Conservation (phyloP, 768 basidiomycete genomes). For the Lactarius hengduanensis region DNA sequence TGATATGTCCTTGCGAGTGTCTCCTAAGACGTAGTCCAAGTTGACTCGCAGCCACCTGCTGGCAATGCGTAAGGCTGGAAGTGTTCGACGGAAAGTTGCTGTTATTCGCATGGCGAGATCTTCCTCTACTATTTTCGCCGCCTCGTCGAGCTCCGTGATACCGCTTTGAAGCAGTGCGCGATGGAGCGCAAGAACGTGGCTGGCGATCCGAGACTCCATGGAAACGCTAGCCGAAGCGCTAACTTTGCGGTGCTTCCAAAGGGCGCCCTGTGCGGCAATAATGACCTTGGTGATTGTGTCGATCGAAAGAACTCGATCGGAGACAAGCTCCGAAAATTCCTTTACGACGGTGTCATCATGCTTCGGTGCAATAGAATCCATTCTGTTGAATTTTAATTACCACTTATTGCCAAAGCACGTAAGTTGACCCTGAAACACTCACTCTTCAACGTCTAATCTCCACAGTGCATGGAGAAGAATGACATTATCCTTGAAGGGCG, state of each 20-base stretch:
- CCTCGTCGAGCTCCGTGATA: constrained; percentile 55
- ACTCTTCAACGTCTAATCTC: constrained; percentile 59
- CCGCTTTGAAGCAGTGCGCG: constrained; percentile 65
- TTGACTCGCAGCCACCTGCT: constrained; percentile 89
- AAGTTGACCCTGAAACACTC: constrained; percentile 32
- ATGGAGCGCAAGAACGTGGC: constrained; percentile 66
- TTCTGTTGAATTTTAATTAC: constrained; percentile 37
- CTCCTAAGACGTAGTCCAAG: constrained; percentile 33
- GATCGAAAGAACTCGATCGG: constrained; percentile 66
- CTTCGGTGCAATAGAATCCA: constrained; percentile 47
- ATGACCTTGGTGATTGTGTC: constrained; percentile 76
- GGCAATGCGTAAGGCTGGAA: constrained; percentile 84
- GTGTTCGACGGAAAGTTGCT: constrained; percentile 77
- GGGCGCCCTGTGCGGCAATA: constrained; percentile 72
- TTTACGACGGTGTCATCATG: constrained; percentile 50
- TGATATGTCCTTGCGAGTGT: constrained; percentile 22
- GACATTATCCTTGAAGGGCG: constrained; percentile 68
- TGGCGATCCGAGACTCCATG: constrained; percentile 64
- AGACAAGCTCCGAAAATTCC: constrained; percentile 60
- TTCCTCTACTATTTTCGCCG: constrained; percentile 52
- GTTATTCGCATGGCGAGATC: constrained; percentile 82
- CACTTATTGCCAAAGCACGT: constrained; percentile 26
- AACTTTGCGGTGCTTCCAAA: constrained; percentile 83
- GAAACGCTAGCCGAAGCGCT: constrained; percentile 44
- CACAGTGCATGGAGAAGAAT: constrained; percentile 77